Percentiles rank a stretch among this genome's conserved stretches.
phyloP scores from a whole-genome alignment of 1,139 yeast genomes.

The Kazachstania sp. region DNA sequence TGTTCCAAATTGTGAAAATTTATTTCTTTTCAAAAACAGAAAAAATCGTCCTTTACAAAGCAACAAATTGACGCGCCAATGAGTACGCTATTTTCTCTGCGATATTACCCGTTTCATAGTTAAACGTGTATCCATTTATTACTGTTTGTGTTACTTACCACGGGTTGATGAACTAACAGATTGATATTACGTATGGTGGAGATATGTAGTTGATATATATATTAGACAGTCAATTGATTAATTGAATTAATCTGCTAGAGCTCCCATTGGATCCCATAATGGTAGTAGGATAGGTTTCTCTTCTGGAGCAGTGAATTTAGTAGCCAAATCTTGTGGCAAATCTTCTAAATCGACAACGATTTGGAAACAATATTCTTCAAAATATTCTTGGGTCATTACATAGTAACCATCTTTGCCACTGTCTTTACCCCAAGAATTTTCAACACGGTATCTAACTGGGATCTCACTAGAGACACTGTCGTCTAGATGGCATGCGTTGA shows the following conservation, averaged over 20 bases:
- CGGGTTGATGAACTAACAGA: too few relatives aligned
- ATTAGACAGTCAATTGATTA: too few relatives aligned
- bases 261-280: constrained; percentile 83
- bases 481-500: constrained; percentile 66
- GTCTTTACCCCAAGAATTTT: constrained; percentile 79
- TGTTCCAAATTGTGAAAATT: too few relatives aligned
- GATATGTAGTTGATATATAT: not conserved
- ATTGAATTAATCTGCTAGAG: constrained; percentile 54
- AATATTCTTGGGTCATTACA: constrained; percentile 76
- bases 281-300: constrained; percentile 52
- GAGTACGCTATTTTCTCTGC: too few relatives aligned
- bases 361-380: constrained; percentile 76
- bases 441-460: constrained; percentile 74
- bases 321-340: constrained; percentile 42
- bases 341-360: constrained; percentile 58
- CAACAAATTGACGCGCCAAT: too few relatives aligned
- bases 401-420: constrained; percentile 68
- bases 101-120: not conserved
- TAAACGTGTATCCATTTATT: not conserved
- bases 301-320: constrained; percentile 29
- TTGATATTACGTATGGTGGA: not conserved
- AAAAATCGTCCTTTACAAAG: not conserved
- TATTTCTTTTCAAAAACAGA: not conserved
- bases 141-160: too few relatives aligned
- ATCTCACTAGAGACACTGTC: constrained; percentile 33